Percentiles rank a stretch among this genome's conserved stretches.
phyloP scores from a whole-genome alignment of 164 flowering plant genomes.

The Hamamelis virginiana region DNA sequence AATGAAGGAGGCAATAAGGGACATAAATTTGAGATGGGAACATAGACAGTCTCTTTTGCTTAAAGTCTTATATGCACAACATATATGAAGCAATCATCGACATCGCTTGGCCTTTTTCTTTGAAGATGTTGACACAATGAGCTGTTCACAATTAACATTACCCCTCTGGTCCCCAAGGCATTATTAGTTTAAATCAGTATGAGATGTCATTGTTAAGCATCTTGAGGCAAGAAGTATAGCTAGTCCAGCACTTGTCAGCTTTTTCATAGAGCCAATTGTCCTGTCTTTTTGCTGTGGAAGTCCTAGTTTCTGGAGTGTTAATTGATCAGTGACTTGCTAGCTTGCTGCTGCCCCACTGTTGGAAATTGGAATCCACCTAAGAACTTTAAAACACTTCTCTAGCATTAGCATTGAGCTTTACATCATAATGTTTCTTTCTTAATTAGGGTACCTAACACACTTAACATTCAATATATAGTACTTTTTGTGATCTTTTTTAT shows the following conservation, averaged over 20 bases:
- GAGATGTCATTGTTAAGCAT: neutral
- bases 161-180: neutral
- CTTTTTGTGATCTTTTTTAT: neutral
- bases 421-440: neutral
- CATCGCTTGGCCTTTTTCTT: neutral
- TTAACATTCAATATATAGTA: neutral
- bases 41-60: neutral
- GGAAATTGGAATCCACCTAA: slow-evolving; percentile 14
- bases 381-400: neutral
- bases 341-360: neutral
- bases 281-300: slow-evolving; percentile 5
- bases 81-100: too few relatives aligned
- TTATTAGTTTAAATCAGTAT: too few relatives aligned
- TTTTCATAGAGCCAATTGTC: neutral
- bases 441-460: slow-evolving; percentile 16
- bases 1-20: too few relatives aligned
- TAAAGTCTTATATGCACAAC: neutral
- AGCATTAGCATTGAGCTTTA: neutral
- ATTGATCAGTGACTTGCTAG: neutral
- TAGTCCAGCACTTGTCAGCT: slow-evolving; percentile 4
- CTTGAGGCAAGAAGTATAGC: too few relatives aligned
- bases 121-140: neutral
- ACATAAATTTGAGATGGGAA: too few relatives aligned
- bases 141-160: slow-evolving; percentile 9
- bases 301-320: slow-evolving; percentile 10